Percentiles rank a stretch among this genome's conserved stretches.
Conservation (phyloP, 257 asterid species). For the Hygrophila difformis region DNA sequence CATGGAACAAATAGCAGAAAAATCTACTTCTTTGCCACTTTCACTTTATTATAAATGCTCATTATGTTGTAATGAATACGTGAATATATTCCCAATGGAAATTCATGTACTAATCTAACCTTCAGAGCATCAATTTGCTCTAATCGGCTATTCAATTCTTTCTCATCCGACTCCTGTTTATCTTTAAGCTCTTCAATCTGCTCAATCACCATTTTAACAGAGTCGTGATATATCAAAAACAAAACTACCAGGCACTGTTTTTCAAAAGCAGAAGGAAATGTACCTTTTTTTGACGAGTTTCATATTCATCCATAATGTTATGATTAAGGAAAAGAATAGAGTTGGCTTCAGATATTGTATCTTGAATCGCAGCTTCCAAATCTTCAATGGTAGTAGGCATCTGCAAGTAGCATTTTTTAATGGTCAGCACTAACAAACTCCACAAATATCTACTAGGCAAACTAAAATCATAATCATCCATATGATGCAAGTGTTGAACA, state of each 20-base stretch:
- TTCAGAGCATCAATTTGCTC: constrained; percentile 60
- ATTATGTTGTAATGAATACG: too few species aligned
- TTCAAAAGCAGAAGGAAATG: constrained; percentile 4
- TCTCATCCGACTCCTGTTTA: constrained; percentile 56
- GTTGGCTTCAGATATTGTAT: constrained; percentile 71
- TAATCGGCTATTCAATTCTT: constrained; percentile 33
- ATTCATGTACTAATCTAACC: constrained; percentile 53
- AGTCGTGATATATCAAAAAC: background rate
- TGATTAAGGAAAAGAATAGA: constrained; percentile 75
- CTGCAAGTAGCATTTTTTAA: constrained; percentile 32
- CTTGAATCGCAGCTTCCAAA: constrained; percentile 74
- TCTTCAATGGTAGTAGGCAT: constrained; percentile 93
- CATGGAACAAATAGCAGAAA: constrained; percentile 3
- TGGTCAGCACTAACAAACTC: constrained; percentile 13
- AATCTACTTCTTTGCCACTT: background rate
- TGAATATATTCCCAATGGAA: too few species aligned
- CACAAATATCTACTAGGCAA: constrained; percentile 3
- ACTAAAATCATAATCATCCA: constrained; percentile 22
- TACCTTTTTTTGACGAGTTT: constrained; percentile 72
- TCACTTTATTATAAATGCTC: too few species aligned
- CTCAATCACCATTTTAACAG: constrained; percentile 19
- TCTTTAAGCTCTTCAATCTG: constrained; percentile 62
- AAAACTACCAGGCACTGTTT: constrained; percentile 8
- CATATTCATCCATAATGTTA: constrained; percentile 81
- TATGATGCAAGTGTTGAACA: constrained; percentile 4